Evolutionary conservation across 2,329 filamentous ascomycete genomes (phyloP).

Genomic region (Arthroderma uncinatum): DNA sequence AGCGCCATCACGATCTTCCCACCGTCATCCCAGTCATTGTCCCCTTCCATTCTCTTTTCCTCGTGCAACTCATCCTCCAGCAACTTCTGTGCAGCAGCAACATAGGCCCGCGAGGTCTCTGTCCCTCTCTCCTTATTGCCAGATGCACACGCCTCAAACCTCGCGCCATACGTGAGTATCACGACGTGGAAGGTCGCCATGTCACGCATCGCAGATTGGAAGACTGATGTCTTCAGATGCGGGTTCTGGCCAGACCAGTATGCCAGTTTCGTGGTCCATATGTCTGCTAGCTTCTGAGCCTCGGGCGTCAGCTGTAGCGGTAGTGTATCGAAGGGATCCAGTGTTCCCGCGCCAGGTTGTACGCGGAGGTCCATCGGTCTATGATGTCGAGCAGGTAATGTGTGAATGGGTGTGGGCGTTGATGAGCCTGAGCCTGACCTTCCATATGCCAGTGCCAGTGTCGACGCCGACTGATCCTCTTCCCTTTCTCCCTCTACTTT

Average conservation of each 20-base stretch:
- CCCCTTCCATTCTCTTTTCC: slow-evolving; percentile 13
- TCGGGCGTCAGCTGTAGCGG: slow-evolving; percentile 19
- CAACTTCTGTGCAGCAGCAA: slow-evolving; percentile 20
- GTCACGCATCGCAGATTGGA: slow-evolving; percentile 26
- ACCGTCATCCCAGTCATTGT: neutral
- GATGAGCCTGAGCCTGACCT: neutral
- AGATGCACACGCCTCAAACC: slow-evolving; percentile 26
- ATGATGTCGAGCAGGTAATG: slow-evolving; percentile 8
- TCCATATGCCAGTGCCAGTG: neutral
- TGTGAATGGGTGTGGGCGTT: neutral
- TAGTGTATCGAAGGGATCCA: slow-evolving; percentile 26
- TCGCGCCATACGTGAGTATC: slow-evolving; percentile 29
- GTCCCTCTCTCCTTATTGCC: slow-evolving; percentile 13
- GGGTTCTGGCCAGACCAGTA: slow-evolving; percentile 35
- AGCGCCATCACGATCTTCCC: slow-evolving; percentile 24
- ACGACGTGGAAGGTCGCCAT: slow-evolving; percentile 29
- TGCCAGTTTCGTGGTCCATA: slow-evolving; percentile 27
- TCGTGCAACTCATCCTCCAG: slow-evolving; percentile 21
- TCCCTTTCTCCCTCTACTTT: neutral
- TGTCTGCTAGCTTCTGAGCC: slow-evolving; percentile 27
- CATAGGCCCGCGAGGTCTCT: slow-evolving; percentile 21
- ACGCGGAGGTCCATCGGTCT: slow-evolving; percentile 14
- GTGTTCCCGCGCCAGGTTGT: neutral
- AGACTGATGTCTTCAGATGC: slow-evolving; percentile 28
- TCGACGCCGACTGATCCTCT: neutral